Percentiles rank a stretch among this genome's conserved stretches.
Conservation (phyloP, 2,329 filamentous ascomycete genomes). For the Epicoccum nigrum region DNA sequence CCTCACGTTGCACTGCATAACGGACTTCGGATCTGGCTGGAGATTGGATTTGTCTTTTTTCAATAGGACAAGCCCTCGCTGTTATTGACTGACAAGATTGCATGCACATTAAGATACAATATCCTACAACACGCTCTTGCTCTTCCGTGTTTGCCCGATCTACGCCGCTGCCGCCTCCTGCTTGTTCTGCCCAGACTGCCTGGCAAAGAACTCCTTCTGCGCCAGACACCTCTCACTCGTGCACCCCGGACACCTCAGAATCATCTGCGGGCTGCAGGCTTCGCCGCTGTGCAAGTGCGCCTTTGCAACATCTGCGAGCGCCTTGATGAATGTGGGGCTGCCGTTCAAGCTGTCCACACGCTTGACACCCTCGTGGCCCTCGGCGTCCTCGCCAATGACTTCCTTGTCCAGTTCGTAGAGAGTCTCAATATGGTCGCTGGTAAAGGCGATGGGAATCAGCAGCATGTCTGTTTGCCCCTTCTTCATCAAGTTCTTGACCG, state of each 20-base stretch:
- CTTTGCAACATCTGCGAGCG: constrained; percentile 85
- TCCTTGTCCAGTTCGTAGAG: constrained; percentile 93
- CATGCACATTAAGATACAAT: constrained; percentile 1
- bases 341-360: constrained; percentile 92
- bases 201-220: constrained; percentile 71
- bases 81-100: not conserved
- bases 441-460: constrained; percentile 94
- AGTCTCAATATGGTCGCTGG: constrained; percentile 98
- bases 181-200: constrained; percentile 42
- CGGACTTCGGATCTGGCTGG: not conserved
- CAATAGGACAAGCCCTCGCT: not conserved
- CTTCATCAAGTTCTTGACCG: constrained; percentile 85
- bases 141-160: constrained; percentile 13
- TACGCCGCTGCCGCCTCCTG: constrained; percentile 21
- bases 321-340: constrained; percentile 86
- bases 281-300: constrained; percentile 74
- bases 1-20: not conserved
- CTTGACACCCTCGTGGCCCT: constrained; percentile 66
- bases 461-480: constrained; percentile 91
- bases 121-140: constrained; percentile 15
- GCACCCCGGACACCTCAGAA: constrained; percentile 89
- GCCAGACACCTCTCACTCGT: constrained; percentile 86
- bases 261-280: constrained; percentile 84
- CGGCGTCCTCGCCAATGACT: constrained; percentile 82
- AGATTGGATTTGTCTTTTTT: not conserved